Conservation (phyloP, 2,329 filamentous ascomycete species). For the Stromatinia cepivora region DNA sequence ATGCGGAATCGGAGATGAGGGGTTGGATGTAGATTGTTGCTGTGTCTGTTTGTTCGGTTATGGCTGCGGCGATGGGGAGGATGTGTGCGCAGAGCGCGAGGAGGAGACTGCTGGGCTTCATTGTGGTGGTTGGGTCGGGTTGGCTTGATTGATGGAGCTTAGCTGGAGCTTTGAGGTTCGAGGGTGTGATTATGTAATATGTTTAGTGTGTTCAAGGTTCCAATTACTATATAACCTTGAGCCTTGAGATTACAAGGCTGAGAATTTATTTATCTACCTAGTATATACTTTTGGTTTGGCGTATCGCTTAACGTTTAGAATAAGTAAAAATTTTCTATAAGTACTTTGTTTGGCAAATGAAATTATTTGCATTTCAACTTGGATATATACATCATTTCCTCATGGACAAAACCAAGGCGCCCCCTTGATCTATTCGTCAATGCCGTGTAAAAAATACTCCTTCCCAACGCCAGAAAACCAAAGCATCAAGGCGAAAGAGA, state of each 20-base stretch:
- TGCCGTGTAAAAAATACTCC: constrained; percentile 11
- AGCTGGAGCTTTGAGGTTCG: constrained; percentile 14
- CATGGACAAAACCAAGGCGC: constrained; percentile 1
- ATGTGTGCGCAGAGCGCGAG: constrained; percentile 43
- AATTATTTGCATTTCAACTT: constrained; percentile 15
- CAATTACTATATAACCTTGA: neutral
- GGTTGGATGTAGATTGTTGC: constrained; percentile 39
- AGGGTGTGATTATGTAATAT: constrained; percentile 16
- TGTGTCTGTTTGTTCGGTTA: constrained; percentile 44
- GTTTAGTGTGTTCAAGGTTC: neutral
- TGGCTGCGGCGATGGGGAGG: constrained; percentile 43
- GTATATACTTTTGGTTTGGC: neutral
- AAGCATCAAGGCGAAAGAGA: constrained; percentile 15
- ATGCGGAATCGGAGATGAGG: constrained; percentile 41
- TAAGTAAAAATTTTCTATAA: neutral
- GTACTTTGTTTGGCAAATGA: constrained; percentile 6
- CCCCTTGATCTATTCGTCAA: constrained; percentile 12
- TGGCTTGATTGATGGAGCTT: neutral
- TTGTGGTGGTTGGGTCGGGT: constrained; percentile 17
- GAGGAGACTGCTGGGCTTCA: constrained; percentile 47
- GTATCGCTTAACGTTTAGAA: neutral
- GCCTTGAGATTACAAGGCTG: neutral
- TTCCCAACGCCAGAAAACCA: constrained; percentile 19
- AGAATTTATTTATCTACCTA: neutral
- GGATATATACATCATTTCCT: constrained; percentile 16